Base-by-base conservation (phyloP, 192 early-diverging fungal genomes). In the Mycoemilia scoparia region DNA sequence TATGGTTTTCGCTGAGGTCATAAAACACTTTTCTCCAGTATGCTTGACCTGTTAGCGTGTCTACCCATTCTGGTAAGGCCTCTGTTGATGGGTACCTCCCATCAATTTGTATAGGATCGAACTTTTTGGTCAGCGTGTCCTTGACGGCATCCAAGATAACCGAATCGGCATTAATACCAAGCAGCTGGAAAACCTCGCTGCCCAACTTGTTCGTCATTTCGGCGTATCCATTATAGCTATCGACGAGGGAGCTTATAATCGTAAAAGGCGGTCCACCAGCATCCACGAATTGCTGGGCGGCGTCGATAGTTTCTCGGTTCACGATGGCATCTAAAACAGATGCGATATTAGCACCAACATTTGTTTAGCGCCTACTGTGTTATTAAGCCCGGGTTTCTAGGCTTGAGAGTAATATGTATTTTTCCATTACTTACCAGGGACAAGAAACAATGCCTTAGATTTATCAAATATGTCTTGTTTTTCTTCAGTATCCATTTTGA, bases 11-110 rank as follows among this genome's bases (percentile, higher is more conserved):
- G 25, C 72, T 67, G 3, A 82, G 47, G 12, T 67, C 66, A 36
- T 82, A 82, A 12, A 79, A 69, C 9, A 64, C 54, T 16, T 54
- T 60, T 49, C 79, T 66, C 75, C 74, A 82, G 18, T 51, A 59
- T 13, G 52, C 45, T 43, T 74, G 62, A 14, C 67, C 39, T 11
- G 77, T 66, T 61, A 82, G 66, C 3, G 48, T 49, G 14, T 38
- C 29, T 7, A 80, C 45, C 56, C 71, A 74, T n/a, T 46, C 48
- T 2, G 73, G 73, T 19, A 57, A 53, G 21, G 54, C 50, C 47
- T 65, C 36, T n/a, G 59, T 57, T 8, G 39, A 26, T 42, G 51
- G 56, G 28, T 60, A 70, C n/a, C 60, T 49, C 2, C 32, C 36
- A 40, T 79, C 76, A 6, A 68, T 67, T 10, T 45, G 38, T 19